These are phyloP conservation scores for Rhizopogon vinicolor DNA, from an alignment of 768 basidiomycete species.

Conservation along the genomic window DNA sequence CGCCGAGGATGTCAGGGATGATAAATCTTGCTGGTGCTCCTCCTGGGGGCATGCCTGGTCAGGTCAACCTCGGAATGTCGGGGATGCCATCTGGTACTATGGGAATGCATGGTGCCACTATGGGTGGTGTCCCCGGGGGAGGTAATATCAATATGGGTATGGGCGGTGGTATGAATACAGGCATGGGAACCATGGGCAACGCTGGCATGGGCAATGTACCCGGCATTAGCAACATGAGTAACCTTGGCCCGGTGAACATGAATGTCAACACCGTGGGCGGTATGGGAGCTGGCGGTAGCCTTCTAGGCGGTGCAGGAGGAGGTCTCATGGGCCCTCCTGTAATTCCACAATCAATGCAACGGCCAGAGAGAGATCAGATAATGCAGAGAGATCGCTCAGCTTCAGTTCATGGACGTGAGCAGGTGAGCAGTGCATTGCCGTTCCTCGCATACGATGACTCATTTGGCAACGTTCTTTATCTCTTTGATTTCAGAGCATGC, in stretches of 20 bases:
- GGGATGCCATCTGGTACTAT: constrained; percentile 12
- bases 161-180: constrained; percentile 4
- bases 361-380: constrained; percentile 18
- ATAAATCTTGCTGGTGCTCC: constrained; percentile 1
- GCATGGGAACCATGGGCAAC: constrained; percentile 14
- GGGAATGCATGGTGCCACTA: constrained; percentile 10
- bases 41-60: constrained; percentile 5
- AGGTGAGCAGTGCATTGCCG: constrained; percentile 10
- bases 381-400: constrained; percentile 23
- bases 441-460: not conserved
- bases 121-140: constrained; percentile 7
- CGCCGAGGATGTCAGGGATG: constrained; percentile 13
- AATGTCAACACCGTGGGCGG: constrained; percentile 10
- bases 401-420: constrained; percentile 19
- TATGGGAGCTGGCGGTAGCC: constrained; percentile 15
- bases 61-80: constrained; percentile 3
- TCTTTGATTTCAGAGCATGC: constrained; percentile 15
- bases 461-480: constrained; percentile 1
- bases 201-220: constrained; percentile 9
- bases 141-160: constrained; percentile 7
- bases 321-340: constrained; percentile 38
- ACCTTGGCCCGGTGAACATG: constrained; percentile 20
- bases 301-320: constrained; percentile 25
- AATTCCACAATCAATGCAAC: constrained; percentile 21
- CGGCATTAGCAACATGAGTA: constrained; percentile 10